phyloP scores from a whole-genome alignment of 2,329 filamentous ascomycete genomes.

The Sordariomycetes sp. region DNA sequence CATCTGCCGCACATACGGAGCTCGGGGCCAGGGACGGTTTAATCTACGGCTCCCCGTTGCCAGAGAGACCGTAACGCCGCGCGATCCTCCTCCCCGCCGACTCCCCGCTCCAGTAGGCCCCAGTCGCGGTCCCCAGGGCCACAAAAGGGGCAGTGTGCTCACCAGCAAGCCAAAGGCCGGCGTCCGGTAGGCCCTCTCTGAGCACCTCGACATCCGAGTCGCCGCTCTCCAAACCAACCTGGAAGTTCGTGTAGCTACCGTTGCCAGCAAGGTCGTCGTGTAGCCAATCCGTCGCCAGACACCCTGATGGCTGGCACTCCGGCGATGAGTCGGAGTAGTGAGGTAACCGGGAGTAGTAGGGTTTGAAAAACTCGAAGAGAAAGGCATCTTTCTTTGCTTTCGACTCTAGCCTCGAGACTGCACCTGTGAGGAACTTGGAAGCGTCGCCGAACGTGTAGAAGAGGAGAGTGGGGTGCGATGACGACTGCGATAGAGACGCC shows the following conservation, averaged over 20 bases:
- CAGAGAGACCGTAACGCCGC: slow-evolving; percentile 34
- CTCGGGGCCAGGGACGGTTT: background rate
- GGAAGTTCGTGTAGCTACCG: slow-evolving; percentile 81
- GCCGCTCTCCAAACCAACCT: slow-evolving; percentile 58
- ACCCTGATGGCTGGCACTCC: slow-evolving; percentile 50
- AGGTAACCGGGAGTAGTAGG: slow-evolving; percentile 68
- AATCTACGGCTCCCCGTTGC: background rate
- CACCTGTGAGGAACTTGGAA: slow-evolving; percentile 40
- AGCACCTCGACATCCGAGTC: slow-evolving; percentile 62
- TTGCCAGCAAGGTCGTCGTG: slow-evolving; percentile 69
- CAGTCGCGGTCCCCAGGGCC: slow-evolving; percentile 77
- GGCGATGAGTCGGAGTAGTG: slow-evolving; percentile 45
- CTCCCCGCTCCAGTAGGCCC: slow-evolving; percentile 88
- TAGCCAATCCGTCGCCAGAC: slow-evolving; percentile 68
- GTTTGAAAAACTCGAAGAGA: slow-evolving; percentile 58
- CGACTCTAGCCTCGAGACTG: slow-evolving; percentile 27
- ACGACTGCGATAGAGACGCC: slow-evolving; percentile 46
- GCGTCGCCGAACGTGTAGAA: slow-evolving; percentile 69
- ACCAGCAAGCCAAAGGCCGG: slow-evolving; percentile 75
- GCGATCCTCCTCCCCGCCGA: slow-evolving; percentile 57
- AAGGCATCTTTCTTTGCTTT: slow-evolving; percentile 38
- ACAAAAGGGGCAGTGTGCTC: slow-evolving; percentile 89
- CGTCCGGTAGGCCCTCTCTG: slow-evolving; percentile 50
- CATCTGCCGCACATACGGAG: background rate
- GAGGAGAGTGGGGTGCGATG: slow-evolving; percentile 68